phyloP scores from a whole-genome alignment of 2,329 filamentous ascomycete species.

The Curvularia sp. region DNA sequence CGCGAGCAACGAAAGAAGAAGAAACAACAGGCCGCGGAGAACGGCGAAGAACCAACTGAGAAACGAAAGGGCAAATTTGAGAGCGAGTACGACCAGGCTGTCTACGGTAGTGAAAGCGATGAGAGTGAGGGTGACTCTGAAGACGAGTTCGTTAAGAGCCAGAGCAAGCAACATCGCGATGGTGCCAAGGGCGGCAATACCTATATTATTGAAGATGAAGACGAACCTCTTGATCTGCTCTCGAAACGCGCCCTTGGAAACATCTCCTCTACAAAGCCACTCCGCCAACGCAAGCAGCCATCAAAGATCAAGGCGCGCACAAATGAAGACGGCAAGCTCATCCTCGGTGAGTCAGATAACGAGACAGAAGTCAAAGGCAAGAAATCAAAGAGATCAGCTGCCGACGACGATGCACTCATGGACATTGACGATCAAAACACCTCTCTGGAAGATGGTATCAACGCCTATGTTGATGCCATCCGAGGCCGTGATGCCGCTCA shows the following conservation, averaged over 20 bases:
- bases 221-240: conserved; percentile 92
- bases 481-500: conserved; percentile 65
- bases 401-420: conserved; percentile 62
- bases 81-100: conserved; percentile 94
- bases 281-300: conserved; percentile 64
- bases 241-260: conserved; percentile 88
- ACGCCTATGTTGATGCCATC: conserved; percentile 68
- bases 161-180: conserved; percentile 36
- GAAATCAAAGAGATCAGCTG: conserved; percentile 45
- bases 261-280: conserved; percentile 89
- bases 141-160: conserved; percentile 46
- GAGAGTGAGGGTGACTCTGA: conserved; percentile 59
- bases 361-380: conserved; percentile 37
- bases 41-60: conserved; percentile 55
- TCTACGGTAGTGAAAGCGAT: conserved; percentile 73
- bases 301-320: conserved; percentile 54
- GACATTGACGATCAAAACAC: conserved; percentile 61
- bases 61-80: conserved; percentile 72
- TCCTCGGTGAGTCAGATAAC: conserved; percentile 66
- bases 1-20: conserved; percentile 90
- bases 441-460: conserved; percentile 60
- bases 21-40: conserved; percentile 72
- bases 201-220: conserved; percentile 93
- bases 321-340: conserved; percentile 80
- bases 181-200: conserved; percentile 63